phyloP scores from a whole-genome alignment of 176 grass and related monocot genomes.

The Oryza glaberrima region DNA sequence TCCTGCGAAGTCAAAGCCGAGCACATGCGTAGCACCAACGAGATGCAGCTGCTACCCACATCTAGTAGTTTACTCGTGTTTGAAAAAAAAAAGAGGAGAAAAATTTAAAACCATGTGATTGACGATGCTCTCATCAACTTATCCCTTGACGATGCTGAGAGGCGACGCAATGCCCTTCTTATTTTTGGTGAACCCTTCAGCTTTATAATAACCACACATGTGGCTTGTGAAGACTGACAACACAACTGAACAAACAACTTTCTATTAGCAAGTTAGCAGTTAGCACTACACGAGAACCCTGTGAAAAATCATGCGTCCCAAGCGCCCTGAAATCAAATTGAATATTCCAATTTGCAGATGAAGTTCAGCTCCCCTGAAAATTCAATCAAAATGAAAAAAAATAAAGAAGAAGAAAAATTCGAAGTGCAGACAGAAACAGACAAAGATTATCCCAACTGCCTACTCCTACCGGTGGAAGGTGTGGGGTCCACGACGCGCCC shows the following conservation, averaged over 20 bases:
- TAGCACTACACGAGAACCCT: neutral
- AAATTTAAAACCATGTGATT: neutral
- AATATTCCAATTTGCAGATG: too few relatives aligned
- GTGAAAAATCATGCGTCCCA: neutral
- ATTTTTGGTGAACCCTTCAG: too few relatives aligned
- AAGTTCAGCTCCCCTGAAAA: neutral
- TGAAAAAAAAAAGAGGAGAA: neutral
- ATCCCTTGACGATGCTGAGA: too few relatives aligned
- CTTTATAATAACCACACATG: neutral
- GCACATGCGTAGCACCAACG: neutral
- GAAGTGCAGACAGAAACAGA: neutral
- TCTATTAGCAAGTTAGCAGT: too few relatives aligned
- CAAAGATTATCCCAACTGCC: neutral
- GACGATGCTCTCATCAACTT: neutral
- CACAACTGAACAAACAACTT: too few relatives aligned
- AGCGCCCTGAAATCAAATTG: too few relatives aligned
- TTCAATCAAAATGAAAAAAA: neutral
- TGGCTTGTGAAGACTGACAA: neutral
- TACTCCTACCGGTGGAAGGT: neutral
- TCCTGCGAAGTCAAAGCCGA: neutral
- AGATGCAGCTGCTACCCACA: neutral
- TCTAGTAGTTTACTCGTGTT: neutral
- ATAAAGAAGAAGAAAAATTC: neutral
- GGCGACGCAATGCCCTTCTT: too few relatives aligned
- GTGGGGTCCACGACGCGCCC: neutral